Evolutionary conservation across 371 early-diverging fungal genomes (phyloP).

Genomic region (Mortierella sp.): DNA sequence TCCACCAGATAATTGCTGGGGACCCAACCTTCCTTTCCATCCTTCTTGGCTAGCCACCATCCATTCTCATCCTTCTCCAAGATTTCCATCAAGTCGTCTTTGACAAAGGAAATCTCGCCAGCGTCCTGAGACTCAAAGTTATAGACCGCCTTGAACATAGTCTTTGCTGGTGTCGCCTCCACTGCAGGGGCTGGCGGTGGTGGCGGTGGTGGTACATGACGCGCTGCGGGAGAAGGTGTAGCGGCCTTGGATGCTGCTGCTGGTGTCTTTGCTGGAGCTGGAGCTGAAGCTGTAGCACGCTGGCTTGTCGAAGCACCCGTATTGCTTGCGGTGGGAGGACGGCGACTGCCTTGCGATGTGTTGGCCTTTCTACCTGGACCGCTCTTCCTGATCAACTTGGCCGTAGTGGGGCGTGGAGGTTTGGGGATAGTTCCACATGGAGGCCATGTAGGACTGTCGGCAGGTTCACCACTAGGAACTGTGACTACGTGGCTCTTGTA

Average conservation of each 20-base stretch:
- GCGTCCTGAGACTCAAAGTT: conserved; percentile 73
- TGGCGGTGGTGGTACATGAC: conserved; percentile 62
- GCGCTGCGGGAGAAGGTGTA: conserved; percentile 24
- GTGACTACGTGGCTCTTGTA: conserved; percentile 85
- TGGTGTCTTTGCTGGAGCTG: conserved; percentile 5
- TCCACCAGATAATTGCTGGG: conserved; percentile 86
- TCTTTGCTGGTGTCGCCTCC: conserved; percentile 60
- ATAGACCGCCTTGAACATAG: conserved; percentile 79
- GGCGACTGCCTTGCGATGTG: conserved; percentile 25
- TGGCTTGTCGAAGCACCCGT: conserved; percentile 23
- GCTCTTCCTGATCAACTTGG: conserved; percentile 47
- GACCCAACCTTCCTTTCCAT: conserved; percentile 85
- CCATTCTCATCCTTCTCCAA: conserved; percentile 84
- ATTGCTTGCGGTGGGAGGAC: conserved; percentile 31
- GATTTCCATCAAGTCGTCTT: conserved; percentile 78
- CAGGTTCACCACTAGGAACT: conserved; percentile 75
- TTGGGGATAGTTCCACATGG: conserved; percentile 65
- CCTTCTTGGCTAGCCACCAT: conserved; percentile 85
- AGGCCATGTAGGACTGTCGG: conserved; percentile 71
- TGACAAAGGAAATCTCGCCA: conserved; percentile 77
- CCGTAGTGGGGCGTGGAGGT: conserved; percentile 53
- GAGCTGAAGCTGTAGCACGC: conserved; percentile 20
- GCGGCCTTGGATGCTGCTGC: conserved; percentile 42
- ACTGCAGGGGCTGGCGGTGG: conserved; percentile 62
- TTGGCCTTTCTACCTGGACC: conserved; percentile 29